These are phyloP conservation scores for Fusarium pilosicola DNA, from an alignment of 2,329 filamentous ascomycete species.

Conservation along the genomic window DNA sequence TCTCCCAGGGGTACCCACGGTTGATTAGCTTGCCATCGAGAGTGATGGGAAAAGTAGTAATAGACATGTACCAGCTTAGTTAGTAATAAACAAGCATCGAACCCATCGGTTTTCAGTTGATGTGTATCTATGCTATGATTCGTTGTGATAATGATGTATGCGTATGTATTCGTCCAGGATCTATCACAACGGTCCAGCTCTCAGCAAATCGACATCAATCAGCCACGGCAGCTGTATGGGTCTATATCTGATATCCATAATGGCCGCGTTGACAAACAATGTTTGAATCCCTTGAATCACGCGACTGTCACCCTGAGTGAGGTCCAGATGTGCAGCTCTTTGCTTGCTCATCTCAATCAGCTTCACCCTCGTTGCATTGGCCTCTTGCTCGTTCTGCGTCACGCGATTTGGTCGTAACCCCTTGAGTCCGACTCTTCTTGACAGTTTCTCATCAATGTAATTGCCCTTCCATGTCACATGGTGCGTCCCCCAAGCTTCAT, in stretches of 20 bases:
- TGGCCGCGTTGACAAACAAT: slow-evolving; percentile 69
- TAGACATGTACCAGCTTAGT: slow-evolving; percentile 22
- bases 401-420: slow-evolving; percentile 36
- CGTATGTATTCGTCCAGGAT: background rate
- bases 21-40: slow-evolving; percentile 7
- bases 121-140: background rate
- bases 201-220: slow-evolving; percentile 58
- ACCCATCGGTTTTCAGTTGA: background rate
- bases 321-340: slow-evolving; percentile 52
- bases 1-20: background rate
- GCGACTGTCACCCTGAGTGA: slow-evolving; percentile 46
- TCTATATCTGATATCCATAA: slow-evolving; percentile 56
- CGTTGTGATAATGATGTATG: background rate
- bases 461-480: slow-evolving; percentile 60
- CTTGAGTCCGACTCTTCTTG: slow-evolving; percentile 49
- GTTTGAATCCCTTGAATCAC: slow-evolving; percentile 59
- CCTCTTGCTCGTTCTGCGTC: slow-evolving; percentile 27
- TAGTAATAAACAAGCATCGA: slow-evolving; percentile 21
- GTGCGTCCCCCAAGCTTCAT: slow-evolving; percentile 67
- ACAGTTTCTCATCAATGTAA: slow-evolving; percentile 55
- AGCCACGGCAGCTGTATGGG: slow-evolving; percentile 63
- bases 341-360: slow-evolving; percentile 40
- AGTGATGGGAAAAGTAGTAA: slow-evolving; percentile 25
- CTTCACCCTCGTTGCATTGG: slow-evolving; percentile 19
- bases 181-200: background rate